Percentiles rank a stretch among this genome's conserved stretches.
Conservation (phyloP, 1,284 basidiomycete genomes). For the Trichosporon asahii region DNA sequence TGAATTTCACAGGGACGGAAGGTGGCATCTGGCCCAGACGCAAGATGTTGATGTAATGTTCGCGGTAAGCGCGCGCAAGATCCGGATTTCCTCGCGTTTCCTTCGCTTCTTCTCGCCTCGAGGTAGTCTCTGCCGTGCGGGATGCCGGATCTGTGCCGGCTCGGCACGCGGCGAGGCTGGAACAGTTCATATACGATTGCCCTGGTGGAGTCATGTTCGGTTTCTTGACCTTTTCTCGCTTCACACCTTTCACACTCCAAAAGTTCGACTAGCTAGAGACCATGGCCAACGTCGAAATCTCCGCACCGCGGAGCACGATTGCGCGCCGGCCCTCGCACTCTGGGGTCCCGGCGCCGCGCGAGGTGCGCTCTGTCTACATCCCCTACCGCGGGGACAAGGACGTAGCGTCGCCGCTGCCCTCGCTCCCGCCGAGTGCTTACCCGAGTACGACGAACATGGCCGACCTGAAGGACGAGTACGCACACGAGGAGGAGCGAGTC, state of each 20-base stretch:
- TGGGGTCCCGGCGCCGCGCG: not conserved
- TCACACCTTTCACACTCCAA: not conserved
- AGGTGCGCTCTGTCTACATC: not conserved
- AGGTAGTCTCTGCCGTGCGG: not conserved
- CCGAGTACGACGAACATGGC: not conserved
- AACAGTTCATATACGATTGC: not conserved
- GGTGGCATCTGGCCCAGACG: not conserved
- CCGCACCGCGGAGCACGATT: not conserved
- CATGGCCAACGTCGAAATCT: slow-evolving; percentile 7
- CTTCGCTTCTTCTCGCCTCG: not conserved
- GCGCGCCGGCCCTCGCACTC: slow-evolving; percentile 3
- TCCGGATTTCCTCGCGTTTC: slow-evolving; percentile 5
- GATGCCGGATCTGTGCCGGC: not conserved
- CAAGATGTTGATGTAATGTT: not conserved
- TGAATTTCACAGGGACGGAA: not conserved
- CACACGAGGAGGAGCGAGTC: not conserved
- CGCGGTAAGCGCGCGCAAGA: slow-evolving; percentile 9
- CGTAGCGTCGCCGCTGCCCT: slow-evolving; percentile 1
- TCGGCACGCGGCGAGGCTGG: too few relatives aligned
- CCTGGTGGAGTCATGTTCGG: not conserved
- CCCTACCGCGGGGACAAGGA: slow-evolving; percentile 2
- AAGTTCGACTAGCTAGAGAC: not conserved
- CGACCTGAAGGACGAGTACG: not conserved
- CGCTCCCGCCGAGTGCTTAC: slow-evolving; percentile 2
- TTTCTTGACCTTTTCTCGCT: not conserved